Percentiles rank a stretch among this genome's conserved stretches.
Conservation (phyloP, 2,329 filamentous ascomycete species). For the Botrytis medusae region DNA sequence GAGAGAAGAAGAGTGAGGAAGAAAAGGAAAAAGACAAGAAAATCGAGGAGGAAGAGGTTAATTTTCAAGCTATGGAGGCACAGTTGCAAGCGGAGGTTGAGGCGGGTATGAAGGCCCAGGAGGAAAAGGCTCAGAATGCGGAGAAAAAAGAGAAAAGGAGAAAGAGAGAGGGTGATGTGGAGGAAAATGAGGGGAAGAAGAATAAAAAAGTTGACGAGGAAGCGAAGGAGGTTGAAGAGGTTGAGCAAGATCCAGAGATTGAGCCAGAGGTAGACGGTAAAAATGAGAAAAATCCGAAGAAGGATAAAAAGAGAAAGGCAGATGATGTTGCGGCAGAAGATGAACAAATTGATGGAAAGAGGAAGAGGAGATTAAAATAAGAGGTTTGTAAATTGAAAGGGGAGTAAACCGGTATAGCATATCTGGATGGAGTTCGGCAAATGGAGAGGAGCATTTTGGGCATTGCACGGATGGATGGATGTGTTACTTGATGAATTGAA, state of each 20-base stretch:
- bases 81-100: constrained; percentile 32
- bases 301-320: constrained; percentile 15
- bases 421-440: not conserved
- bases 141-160: constrained; percentile 27
- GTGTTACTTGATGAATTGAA: not conserved
- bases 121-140: constrained; percentile 23
- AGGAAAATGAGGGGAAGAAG: constrained; percentile 20
- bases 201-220: constrained; percentile 13
- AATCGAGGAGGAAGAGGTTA: constrained; percentile 42
- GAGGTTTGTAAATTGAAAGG: not conserved
- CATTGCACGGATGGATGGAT: not conserved
- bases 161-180: constrained; percentile 21
- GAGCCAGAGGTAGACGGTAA: constrained; percentile 12
- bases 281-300: constrained; percentile 8
- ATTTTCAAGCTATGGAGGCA: constrained; percentile 31
- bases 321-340: constrained; percentile 10
- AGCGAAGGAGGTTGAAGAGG: not conserved
- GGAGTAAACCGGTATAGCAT: not conserved
- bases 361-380: constrained; percentile 4
- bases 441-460: not conserved
- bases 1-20: constrained; percentile 66
- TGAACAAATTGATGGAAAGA: constrained; percentile 10
- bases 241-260: constrained; percentile 1
- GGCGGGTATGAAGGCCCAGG: constrained; percentile 26
- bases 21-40: constrained; percentile 51